Percentiles rank a stretch among this genome's conserved stretches.
Conservation (phyloP, 2,329 filamentous ascomycete species). For the Phoma sp. region DNA sequence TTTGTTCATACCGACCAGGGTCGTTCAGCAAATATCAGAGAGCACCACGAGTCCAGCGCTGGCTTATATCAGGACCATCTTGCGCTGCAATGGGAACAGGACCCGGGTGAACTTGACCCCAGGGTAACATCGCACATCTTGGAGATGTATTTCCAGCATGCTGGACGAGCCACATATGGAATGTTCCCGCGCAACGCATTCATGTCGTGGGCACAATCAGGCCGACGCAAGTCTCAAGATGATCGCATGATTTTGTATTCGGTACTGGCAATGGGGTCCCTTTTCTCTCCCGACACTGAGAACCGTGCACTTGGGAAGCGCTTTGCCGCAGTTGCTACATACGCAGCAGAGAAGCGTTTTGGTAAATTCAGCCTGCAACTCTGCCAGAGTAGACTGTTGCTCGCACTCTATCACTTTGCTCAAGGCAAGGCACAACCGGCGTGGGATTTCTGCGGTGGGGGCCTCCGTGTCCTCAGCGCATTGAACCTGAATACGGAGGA, state of each 20-base stretch:
- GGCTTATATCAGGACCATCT: conserved; percentile 43
- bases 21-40: conserved; percentile 35
- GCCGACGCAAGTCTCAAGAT: conserved; percentile 56
- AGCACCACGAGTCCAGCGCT: conserved; percentile 35
- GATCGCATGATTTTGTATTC: conserved; percentile 67
- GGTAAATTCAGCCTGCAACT: conserved; percentile 66
- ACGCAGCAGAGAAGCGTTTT: conserved; percentile 60
- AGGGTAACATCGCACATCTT: conserved; percentile 59
- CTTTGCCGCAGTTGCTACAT: conserved; percentile 63
- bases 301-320: conserved; percentile 53
- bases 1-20: conserved; percentile 46
- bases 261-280: conserved; percentile 62
- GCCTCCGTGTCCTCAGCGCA: conserved; percentile 64
- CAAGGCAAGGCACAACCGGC: conserved; percentile 64
- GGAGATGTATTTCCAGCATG: conserved; percentile 63
- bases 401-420: conserved; percentile 70
- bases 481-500: conserved; percentile 69
- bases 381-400: conserved; percentile 69
- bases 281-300: conserved; percentile 59
- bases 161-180: conserved; percentile 61
- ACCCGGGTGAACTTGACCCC: conserved; percentile 61
- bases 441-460: conserved; percentile 68
- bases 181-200: conserved; percentile 64
- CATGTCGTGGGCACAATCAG: conserved; percentile 59
- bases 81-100: conserved; percentile 54